Evolutionary conservation across 306 rosid species (phyloP).

Genomic region (Hippophae rhamnoides): DNA sequence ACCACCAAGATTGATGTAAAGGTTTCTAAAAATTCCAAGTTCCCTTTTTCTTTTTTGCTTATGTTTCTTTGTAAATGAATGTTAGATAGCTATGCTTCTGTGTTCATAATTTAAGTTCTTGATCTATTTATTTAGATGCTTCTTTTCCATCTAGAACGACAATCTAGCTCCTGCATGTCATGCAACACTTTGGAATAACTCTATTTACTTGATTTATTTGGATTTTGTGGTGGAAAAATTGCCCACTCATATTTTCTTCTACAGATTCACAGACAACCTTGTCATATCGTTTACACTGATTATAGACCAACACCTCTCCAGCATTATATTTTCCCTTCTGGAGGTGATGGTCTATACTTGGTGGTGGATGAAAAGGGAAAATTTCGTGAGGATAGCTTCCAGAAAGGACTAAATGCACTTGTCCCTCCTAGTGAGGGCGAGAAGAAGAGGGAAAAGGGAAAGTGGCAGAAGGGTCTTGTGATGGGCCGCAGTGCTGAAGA

Average conservation of each 20-base stretch:
- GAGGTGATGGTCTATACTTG: conserved; percentile 73
- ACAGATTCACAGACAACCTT: conserved; percentile 88
- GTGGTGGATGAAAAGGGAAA: conserved; percentile 85
- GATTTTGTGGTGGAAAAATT: background rate
- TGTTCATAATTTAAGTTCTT: too few species aligned
- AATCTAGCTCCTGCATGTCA: too few species aligned
- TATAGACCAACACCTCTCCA: conserved; percentile 96
- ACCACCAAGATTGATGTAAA: background rate
- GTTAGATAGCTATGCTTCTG: too few species aligned
- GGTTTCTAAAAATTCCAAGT: background rate
- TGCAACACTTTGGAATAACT: background rate
- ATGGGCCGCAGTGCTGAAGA: conserved; percentile 61
- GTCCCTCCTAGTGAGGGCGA: conserved; percentile 46
- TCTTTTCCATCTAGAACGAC: too few species aligned
- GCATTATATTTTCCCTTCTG: conserved; percentile 84
- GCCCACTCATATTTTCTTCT: conserved; percentile 17
- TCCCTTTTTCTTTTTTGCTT: background rate
- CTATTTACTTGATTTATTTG: background rate
- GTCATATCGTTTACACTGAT: conserved; percentile 91
- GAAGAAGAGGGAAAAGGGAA: conserved; percentile 52
- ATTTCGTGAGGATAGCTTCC: conserved; percentile 83
- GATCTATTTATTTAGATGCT: too few species aligned
- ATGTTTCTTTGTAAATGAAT: too few species aligned
- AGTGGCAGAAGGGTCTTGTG: conserved; percentile 66
- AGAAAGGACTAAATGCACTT: conserved; percentile 68